These are phyloP conservation scores for Syzygium grande DNA, from an alignment of 345 rosid species.

Conservation along the genomic window DNA sequence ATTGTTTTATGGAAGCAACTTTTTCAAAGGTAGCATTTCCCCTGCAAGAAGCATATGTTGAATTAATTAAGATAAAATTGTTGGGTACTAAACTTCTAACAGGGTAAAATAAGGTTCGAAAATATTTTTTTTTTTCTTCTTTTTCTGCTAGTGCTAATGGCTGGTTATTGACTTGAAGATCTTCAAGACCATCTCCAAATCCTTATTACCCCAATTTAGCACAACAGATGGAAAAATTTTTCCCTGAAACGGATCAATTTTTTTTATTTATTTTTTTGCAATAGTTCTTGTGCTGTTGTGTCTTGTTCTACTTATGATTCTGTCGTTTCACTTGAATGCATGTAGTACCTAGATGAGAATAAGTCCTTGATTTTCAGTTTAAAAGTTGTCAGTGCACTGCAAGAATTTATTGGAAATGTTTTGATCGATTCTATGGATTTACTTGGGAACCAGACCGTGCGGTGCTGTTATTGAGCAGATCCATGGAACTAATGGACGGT, in stretches of 20 bases:
- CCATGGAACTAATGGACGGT: not conserved
- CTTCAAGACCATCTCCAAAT: not conserved
- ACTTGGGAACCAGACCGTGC: not conserved
- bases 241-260: not conserved
- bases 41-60: not conserved
- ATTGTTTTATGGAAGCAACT: not conserved
- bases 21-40: not conserved
- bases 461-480: accelerated
- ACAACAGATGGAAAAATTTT: not conserved
- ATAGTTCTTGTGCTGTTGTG: not conserved
- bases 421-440: accelerated
- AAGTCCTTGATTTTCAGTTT: slow-evolving; percentile 39
- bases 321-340: not conserved
- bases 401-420: too few relatives aligned
- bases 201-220: not conserved
- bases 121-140: not conserved
- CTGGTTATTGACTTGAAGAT: not conserved
- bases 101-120: not conserved
- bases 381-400: too few relatives aligned
- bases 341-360: slow-evolving; percentile 18
- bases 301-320: not conserved
- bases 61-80: not conserved
- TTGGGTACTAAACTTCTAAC: not conserved
- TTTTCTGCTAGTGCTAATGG: not conserved
- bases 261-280: not conserved